A percentile compares a stretch with the other conserved stretches of the same genome.
phyloP scores from a whole-genome alignment of 371 early-diverging fungal species.

The Mortierella sp. region DNA sequence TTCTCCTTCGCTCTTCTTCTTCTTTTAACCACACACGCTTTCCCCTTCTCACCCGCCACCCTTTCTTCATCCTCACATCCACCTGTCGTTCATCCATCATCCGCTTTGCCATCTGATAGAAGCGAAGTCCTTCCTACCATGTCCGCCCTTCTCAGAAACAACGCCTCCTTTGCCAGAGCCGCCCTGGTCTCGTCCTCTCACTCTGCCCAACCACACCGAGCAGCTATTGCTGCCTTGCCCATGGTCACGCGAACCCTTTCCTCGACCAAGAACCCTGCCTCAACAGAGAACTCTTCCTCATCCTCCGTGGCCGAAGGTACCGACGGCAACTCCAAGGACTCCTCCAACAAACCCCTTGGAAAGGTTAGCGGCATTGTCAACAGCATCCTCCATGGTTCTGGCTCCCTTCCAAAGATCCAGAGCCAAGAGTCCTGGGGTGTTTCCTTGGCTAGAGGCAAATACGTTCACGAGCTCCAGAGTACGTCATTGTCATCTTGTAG shows the following conservation, averaged over 20 bases:
- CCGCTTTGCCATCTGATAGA: not conserved
- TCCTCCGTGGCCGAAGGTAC: not conserved
- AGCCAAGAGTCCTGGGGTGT: slow-evolving; percentile 59
- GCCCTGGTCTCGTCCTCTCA: slow-evolving; percentile 6
- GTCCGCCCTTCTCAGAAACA: slow-evolving; percentile 20
- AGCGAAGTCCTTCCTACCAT: slow-evolving; percentile 1
- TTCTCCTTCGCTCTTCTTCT: not conserved
- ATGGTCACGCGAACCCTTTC: slow-evolving; percentile 13
- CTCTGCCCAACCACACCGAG: not conserved
- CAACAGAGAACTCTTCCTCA: not conserved
- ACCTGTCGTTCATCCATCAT: not conserved
- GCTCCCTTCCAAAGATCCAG: slow-evolving; percentile 46
- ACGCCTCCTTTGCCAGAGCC: slow-evolving; percentile 6
- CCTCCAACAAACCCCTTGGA: slow-evolving; percentile 35
- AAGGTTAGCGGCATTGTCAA: slow-evolving; percentile 58
- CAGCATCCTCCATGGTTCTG: slow-evolving; percentile 55
- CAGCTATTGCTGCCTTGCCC: not conserved
- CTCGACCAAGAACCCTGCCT: slow-evolving; percentile 1
- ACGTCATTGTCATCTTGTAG: slow-evolving; percentile 31
- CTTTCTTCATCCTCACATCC: not conserved
- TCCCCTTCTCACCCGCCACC: not conserved
- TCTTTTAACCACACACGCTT: not conserved
- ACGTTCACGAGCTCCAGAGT: slow-evolving; percentile 89
- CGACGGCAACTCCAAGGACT: slow-evolving; percentile 3
- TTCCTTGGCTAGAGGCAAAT: slow-evolving; percentile 87